phyloP scores from a whole-genome alignment of 257 asterid species.

The Ballota nigra region DNA sequence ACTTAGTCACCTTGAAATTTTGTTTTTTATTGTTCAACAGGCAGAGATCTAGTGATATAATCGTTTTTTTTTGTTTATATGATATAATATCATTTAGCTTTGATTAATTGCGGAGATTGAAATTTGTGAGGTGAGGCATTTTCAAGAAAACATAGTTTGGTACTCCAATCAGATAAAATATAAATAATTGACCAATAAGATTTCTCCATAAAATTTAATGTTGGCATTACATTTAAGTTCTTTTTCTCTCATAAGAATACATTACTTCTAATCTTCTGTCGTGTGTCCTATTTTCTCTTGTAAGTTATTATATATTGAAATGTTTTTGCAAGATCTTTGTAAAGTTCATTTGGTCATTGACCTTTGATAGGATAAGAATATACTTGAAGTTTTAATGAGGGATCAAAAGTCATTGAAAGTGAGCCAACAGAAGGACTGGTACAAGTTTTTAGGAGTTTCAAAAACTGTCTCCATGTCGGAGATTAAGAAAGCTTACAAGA shows the following conservation, averaged over 20 bases:
- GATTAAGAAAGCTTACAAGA: constrained; percentile 90
- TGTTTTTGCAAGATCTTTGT: not conserved
- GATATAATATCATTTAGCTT: not conserved
- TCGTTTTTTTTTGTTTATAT: not conserved
- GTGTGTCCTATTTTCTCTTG: not conserved
- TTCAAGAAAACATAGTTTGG: not conserved
- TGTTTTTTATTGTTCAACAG: not conserved
- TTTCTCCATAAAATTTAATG: not conserved
- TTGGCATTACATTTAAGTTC: not conserved
- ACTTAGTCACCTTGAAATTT: not conserved
- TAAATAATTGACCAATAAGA: not conserved
- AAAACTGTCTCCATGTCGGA: constrained; percentile 70
- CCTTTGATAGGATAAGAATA: constrained; percentile 36
- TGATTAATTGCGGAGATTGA: not conserved
- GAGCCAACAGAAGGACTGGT: constrained; percentile 96
- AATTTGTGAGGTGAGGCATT: not conserved
- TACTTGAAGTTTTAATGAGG: constrained; percentile 65
- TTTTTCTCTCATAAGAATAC: not conserved
- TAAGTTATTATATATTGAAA: not conserved
- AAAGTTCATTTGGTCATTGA: constrained; percentile 13
- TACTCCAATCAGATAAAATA: not conserved
- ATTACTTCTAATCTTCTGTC: not conserved
- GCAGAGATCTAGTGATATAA: not conserved
- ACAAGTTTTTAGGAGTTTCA: constrained; percentile 80
- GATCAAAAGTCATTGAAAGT: constrained; percentile 82